Base-by-base conservation (phyloP, 805 yeast genomes). In the Yamadazyma endophytica region DNA sequence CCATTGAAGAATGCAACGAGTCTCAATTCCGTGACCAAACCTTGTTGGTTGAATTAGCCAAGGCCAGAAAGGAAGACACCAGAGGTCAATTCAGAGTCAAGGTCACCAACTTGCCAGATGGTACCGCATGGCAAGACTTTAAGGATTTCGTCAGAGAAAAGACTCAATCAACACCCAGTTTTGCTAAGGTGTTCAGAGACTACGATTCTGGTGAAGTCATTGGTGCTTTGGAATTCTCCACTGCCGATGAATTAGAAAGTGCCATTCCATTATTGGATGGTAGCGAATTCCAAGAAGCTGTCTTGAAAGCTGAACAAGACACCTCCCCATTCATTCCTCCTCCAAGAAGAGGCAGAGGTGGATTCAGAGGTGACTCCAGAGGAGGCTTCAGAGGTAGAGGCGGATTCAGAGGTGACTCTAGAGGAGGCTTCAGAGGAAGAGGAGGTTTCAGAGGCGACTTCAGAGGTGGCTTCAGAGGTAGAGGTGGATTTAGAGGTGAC, bases 91-190 rank as follows among this genome's bases (percentile, higher is more conserved):
- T 65, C 64, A 76, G 92, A 69, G 77, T 80, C 38, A 73, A 79
- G 52, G 75, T 83, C 21, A 60, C 75, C 46, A 76, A 77, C 59
- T 68, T 84, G 50, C 89, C 89, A 47, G 82, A 79, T 46, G 79
- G 79, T 41, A 71, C 84, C 36, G 79, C 86, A 31, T 84, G 94
- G 94, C 92, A 84, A 70, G 90, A 82, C 50, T 73, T 84, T 54
- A 84, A 88, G 68, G 97, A 90, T 66, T 78, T 85, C 54, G 88
- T 87, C 44, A 75, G 95, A 56, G 88, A 82, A 40, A 82, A 77
- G 60, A 77, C 75, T 35, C 65, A 73, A 41, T 57, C 71, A 42
- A 73, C 77, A 37, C 83, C 87, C 36, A 75, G 81, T 20, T 82
- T 80, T 44, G 66, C 68, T 47, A 61, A 64, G 54, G 67, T 64